Percentiles rank a stretch among this genome's conserved stretches.
phyloP scores from a whole-genome alignment of 208 protist genomes.

The Porcisia hertigi region DNA sequence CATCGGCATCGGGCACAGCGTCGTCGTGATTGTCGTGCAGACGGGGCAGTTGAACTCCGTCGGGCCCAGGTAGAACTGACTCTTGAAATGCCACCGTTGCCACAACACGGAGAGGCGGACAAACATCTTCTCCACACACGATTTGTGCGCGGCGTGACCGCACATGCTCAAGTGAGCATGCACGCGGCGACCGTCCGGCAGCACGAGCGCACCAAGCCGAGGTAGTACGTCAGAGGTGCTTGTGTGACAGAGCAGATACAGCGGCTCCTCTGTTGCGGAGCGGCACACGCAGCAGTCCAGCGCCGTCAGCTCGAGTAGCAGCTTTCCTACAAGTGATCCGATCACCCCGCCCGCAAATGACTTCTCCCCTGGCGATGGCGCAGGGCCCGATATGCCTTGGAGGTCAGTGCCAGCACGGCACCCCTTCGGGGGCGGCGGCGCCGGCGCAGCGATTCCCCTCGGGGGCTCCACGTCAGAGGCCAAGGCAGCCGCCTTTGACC shows the following conservation, averaged over 20 bases:
- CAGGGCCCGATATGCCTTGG: neutral
- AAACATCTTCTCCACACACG: conserved; percentile 61
- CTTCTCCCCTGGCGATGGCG: neutral
- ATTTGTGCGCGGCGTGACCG: conserved; percentile 69
- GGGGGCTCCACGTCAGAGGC: neutral
- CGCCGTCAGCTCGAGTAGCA: conserved; percentile 52
- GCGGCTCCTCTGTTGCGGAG: conserved; percentile 36
- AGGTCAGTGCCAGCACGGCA: neutral
- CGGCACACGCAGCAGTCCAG: conserved; percentile 79
- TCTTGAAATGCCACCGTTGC: conserved; percentile 38
- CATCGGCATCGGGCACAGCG: conserved; percentile 56
- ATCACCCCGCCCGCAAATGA: neutral
- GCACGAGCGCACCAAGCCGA: conserved; percentile 18
- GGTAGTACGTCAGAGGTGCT: conserved; percentile 49
- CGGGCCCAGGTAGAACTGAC: conserved; percentile 40
- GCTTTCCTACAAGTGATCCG: conserved; percentile 35
- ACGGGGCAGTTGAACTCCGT: conserved; percentile 72
- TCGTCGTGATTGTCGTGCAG: conserved; percentile 66
- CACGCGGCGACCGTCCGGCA: conserved; percentile 34
- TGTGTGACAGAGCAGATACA: conserved; percentile 65
- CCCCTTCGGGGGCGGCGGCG: neutral
- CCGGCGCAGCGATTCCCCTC: neutral
- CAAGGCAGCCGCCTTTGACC: neutral
- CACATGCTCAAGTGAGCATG: conserved; percentile 62
- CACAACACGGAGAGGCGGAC: conserved; percentile 42